Percentiles rank a stretch among this genome's conserved stretches.
These are phyloP conservation scores for Coelastrella sp. DNA, from an alignment of 139 green algal species.

Conservation along the genomic window DNA sequence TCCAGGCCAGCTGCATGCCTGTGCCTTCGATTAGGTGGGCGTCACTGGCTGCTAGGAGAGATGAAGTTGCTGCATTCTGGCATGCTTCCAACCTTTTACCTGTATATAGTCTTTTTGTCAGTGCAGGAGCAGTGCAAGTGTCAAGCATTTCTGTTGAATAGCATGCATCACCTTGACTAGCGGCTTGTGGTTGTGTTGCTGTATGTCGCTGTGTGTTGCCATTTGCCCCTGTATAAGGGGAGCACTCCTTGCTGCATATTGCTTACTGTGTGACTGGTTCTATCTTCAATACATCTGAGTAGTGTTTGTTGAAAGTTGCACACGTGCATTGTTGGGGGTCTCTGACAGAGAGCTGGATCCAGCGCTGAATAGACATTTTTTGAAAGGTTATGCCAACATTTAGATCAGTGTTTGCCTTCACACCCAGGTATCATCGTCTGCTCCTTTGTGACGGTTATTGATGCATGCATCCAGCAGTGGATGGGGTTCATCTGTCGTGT, in stretches of 20 bases:
- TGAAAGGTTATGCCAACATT: too few relatives aligned
- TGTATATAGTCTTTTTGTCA: conserved; percentile 1
- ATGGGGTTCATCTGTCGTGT: too few relatives aligned
- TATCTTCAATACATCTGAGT: not conserved
- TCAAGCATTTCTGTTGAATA: not conserved
- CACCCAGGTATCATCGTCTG: too few relatives aligned
- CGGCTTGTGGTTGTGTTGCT: not conserved
- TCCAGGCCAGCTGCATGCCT: too few relatives aligned
- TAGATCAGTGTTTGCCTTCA: too few relatives aligned
- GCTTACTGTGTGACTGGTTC: not conserved
- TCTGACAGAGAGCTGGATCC: too few relatives aligned
- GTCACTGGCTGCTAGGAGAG: too few relatives aligned
- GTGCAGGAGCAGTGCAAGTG: conserved; percentile 12
- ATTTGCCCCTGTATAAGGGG: conserved; percentile 26
- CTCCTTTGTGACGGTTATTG: too few relatives aligned
- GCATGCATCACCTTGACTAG: conserved; percentile 2
- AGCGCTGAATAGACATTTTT: too few relatives aligned
- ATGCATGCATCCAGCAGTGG: too few relatives aligned
- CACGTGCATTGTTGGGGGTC: too few relatives aligned
- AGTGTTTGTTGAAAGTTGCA: not conserved
- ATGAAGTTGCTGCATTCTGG: not conserved
- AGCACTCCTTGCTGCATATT: not conserved
- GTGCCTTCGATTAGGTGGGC: too few relatives aligned
- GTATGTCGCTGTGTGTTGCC: not conserved
- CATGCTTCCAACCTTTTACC: conserved; percentile 9